phyloP scores from a whole-genome alignment of 2,329 filamentous ascomycete species.

The Fusarium compactum region DNA sequence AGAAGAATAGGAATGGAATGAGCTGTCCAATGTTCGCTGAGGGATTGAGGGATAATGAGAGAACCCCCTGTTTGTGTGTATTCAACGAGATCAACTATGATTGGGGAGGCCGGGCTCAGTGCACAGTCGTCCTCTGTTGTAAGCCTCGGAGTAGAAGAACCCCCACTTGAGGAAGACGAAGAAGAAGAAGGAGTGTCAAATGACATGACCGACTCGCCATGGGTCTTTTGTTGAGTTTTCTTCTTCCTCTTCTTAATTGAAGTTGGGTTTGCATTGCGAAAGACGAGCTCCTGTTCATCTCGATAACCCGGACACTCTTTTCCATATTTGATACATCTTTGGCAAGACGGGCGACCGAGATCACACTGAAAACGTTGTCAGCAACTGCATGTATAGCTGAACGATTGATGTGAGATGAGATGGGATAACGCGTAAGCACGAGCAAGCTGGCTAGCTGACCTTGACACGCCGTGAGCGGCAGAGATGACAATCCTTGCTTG shows the following conservation, averaged over 20 bases:
- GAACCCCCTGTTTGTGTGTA: conserved; percentile 9
- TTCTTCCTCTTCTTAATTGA: conserved; percentile 51
- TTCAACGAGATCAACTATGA: conserved; percentile 21
- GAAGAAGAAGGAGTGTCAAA: conserved; percentile 7
- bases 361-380: conserved; percentile 52
- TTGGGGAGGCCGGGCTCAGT: conserved; percentile 11
- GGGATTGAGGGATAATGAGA: conserved; percentile 33
- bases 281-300: conserved; percentile 55
- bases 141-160: conserved; percentile 20
- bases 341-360: conserved; percentile 54
- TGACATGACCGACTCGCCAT: conserved; percentile 16
- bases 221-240: conserved; percentile 29
- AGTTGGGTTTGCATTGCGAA: conserved; percentile 51
- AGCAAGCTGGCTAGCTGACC: conserved; percentile 46
- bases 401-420: conserved; percentile 5
- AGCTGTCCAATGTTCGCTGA: conserved; percentile 55
- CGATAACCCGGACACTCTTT: conserved; percentile 56
- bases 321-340: conserved; percentile 57
- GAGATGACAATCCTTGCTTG: conserved; percentile 57
- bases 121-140: conserved; percentile 22
- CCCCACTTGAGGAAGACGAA: conserved; percentile 17
- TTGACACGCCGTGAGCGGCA: conserved; percentile 57
- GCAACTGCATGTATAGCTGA: neutral
- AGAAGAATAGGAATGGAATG: conserved; percentile 57
- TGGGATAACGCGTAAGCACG: conserved; percentile 17